Conservation (phyloP, 2,329 filamentous ascomycete species). For the Colletotrichum limetticola region DNA sequence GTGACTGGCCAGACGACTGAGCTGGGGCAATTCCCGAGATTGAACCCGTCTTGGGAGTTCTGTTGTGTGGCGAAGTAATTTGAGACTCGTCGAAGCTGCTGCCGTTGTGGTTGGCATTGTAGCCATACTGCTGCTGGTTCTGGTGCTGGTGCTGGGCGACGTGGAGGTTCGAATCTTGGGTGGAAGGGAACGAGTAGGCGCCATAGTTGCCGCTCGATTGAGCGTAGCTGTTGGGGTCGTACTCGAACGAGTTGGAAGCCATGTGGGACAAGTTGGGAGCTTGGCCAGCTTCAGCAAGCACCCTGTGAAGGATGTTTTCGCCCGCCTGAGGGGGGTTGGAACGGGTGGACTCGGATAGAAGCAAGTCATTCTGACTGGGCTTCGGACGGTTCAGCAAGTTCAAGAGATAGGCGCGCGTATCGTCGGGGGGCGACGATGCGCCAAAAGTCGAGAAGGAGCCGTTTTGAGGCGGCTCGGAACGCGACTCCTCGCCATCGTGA, state of each 20-base stretch:
- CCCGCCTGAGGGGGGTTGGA: constrained; percentile 40
- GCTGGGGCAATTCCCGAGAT: constrained; percentile 43
- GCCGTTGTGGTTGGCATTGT: constrained; percentile 40
- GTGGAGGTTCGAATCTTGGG: constrained; percentile 30
- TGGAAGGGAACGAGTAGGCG: constrained; percentile 34
- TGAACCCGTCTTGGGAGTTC: constrained; percentile 52
- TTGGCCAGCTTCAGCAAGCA: constrained; percentile 32
- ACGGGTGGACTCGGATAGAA: constrained; percentile 54
- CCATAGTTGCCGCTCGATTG: constrained; percentile 38
- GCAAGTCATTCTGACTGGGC: constrained; percentile 67
- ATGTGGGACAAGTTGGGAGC: constrained; percentile 32
- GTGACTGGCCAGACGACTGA: constrained; percentile 41
- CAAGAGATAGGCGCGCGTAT: constrained; percentile 87
- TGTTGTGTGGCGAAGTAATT: constrained; percentile 53
- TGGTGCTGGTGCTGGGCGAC: constrained; percentile 37
- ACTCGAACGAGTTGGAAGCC: constrained; percentile 38
- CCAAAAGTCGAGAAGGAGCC: constrained; percentile 53
- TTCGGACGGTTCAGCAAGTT: constrained; percentile 86
- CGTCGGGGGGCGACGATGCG: constrained; percentile 65
- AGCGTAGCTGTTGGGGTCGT: constrained; percentile 37
- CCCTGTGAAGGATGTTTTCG: constrained; percentile 34
- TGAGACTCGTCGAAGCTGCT: constrained; percentile 51
- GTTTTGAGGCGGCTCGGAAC: constrained; percentile 39
- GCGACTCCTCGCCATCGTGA: constrained; percentile 58
- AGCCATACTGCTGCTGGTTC: constrained; percentile 34